Evolutionary conservation across 73 alveolate species (phyloP), one percentile per base, ranked within the genome.

Genomic region (Uronychia setigera): DNA sequence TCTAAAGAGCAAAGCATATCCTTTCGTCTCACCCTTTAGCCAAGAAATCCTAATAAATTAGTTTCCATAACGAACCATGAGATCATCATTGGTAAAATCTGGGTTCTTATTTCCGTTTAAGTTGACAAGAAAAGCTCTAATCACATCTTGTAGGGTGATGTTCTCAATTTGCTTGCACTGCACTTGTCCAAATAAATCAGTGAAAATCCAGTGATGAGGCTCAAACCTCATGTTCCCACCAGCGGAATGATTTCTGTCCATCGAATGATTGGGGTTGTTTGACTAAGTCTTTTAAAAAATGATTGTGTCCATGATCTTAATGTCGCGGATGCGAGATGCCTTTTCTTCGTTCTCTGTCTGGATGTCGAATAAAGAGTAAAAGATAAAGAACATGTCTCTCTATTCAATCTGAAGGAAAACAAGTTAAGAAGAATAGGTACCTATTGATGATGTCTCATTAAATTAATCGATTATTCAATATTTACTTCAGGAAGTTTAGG

Each of bases 71-170:
- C 67, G 19, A 11, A 35, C 87, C 75, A 88, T 81, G 9, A 88
- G 58, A 60, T 88, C 91, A 26, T 88, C 91, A 46, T 87, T 87
- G 76, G 78, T 79, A 34, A 88, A 88, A 25, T 88, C 87, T 74
- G 35, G 34, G 58, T 60, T 82, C 58, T 88, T 82, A 31, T 87
- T 80, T 30, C 79, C 90, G 76, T 88, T 88, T 0, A 88, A 80
- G 34, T 88, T 88, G 1, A 88, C 94, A 9, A 88, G 79, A 76
- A 88, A 88, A 29, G 94, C 94, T 58, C 94, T 27, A 31, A 88
- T 88, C 34, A 88, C 90, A 82, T 88, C 94, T 25, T 81, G 59
- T 31, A 88, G 74, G 25, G 94, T 60, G 27, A 88, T 81, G 27
- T 78, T 75, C 32, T 81, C 80, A 1, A 82, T 82, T 27, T 81